phyloP scores from a whole-genome alignment of 2,329 filamentous ascomycete genomes.

The Penicillium decumbens region DNA sequence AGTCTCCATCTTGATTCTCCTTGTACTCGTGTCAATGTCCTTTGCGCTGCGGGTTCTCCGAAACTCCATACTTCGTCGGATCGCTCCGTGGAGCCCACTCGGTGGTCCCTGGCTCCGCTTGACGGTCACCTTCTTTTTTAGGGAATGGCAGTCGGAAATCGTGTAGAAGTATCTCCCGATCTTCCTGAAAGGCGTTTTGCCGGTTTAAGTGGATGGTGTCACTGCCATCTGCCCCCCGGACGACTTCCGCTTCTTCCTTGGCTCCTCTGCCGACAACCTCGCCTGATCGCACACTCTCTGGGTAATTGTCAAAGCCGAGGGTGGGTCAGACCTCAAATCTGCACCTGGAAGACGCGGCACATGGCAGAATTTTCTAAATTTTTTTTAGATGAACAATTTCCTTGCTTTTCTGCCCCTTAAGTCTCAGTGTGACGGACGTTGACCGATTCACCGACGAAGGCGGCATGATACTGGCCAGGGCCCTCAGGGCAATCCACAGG shows the following conservation, averaged over 20 bases:
- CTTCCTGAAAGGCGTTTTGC: slow-evolving; percentile 1
- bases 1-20: too few relatives aligned
- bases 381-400: slow-evolving; percentile 7
- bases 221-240: slow-evolving; percentile 11
- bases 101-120: slow-evolving; percentile 10
- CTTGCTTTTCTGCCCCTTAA: slow-evolving; percentile 7
- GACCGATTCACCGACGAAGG: slow-evolving; percentile 18
- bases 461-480: slow-evolving; percentile 14
- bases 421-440: slow-evolving; percentile 12
- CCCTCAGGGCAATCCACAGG: slow-evolving; percentile 8
- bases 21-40: neutral
- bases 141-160: neutral
- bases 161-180: neutral
- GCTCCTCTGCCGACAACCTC: neutral
- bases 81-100: slow-evolving; percentile 7
- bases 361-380: slow-evolving; percentile 6
- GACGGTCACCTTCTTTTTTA: neutral
- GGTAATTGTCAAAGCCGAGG: neutral
- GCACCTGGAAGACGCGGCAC: slow-evolving; percentile 6
- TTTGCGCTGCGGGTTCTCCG: neutral
- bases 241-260: slow-evolving; percentile 17
- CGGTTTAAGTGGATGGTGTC: slow-evolving; percentile 2
- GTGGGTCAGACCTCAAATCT: slow-evolving; percentile 14
- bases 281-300: neutral
- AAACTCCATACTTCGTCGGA: slow-evolving; percentile 12